phyloP scores from a whole-genome alignment of 257 asterid species.

The Nicotiana noctiflora region DNA sequence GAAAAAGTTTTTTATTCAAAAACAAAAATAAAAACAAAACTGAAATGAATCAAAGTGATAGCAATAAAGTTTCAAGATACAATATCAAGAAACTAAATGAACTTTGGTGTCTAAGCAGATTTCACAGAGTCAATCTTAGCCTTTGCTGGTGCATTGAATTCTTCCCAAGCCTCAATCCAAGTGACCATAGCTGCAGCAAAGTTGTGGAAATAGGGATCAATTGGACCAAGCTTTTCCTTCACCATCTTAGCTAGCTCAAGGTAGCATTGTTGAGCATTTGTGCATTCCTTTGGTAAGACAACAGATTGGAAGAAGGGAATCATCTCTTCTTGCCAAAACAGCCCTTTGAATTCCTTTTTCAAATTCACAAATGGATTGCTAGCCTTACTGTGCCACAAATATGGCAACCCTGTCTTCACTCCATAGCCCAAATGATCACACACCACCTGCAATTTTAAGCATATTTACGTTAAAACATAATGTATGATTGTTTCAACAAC shows the following conservation, averaged over 20 bases:
- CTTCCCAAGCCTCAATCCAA: slow-evolving; percentile 71
- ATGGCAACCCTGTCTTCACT: slow-evolving; percentile 72
- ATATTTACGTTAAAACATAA: background rate
- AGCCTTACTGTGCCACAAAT: slow-evolving; percentile 80
- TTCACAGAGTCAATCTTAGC: background rate
- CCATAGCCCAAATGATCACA: slow-evolving; percentile 60
- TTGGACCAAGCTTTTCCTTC: slow-evolving; percentile 41
- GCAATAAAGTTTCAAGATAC: background rate
- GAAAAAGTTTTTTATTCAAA: background rate
- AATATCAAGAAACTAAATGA: background rate
- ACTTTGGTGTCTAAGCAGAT: background rate
- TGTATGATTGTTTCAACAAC: background rate
- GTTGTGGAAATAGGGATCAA: slow-evolving; percentile 56
- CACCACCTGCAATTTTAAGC: slow-evolving; percentile 33
- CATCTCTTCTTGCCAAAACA: slow-evolving; percentile 70
- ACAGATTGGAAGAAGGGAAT: slow-evolving; percentile 63
- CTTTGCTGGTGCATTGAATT: slow-evolving; percentile 33
- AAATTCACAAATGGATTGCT: slow-evolving; percentile 71
- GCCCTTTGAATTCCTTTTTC: slow-evolving; percentile 61
- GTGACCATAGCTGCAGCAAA: slow-evolving; percentile 66
- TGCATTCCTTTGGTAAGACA: slow-evolving; percentile 44
- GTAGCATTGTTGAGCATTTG: slow-evolving; percentile 59
- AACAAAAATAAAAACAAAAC: background rate
- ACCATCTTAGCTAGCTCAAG: slow-evolving; percentile 59
- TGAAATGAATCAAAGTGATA: background rate